Evolutionary conservation across 495 filamentous ascomycete genomes (phyloP), one percentile per base, ranked within the genome.

Genomic region (Acidiella bohemica): DNA sequence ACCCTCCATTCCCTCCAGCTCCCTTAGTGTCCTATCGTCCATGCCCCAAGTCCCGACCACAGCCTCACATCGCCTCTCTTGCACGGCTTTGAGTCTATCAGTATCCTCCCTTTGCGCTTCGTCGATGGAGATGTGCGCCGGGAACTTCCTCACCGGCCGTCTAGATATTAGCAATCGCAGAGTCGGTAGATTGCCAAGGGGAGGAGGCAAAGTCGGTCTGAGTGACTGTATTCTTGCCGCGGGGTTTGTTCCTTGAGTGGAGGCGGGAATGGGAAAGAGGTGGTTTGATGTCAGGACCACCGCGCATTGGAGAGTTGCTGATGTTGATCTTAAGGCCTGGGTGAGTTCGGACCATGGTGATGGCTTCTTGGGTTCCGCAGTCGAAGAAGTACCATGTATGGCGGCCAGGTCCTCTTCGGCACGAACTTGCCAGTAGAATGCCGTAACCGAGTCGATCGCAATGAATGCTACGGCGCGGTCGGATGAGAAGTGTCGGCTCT

Each of bases 371-470:
- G 30, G 2, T 17, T 28, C 4, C 29, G 13, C 4, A 17, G 10
- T 23, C 14, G 21, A 3, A 57, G 39, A 39, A 21, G 47, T 18
- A 20, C 30, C 26, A 3, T 24, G 19, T 18, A 41, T 26, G 14
- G 33, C 26, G 54, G 27, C 64, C 55, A 17, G 62, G 53, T 70
- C 70, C 8, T 61, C 59, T 5, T 58, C 57, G 10, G 71, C 50
- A 26, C 67, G 65, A 24, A 71, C 67, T 50, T 70, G 65, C 68
- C 71, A 76, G 49, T 68, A 59, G 50, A 78, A 81, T 4, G 73
- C 66, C 23, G 61, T 68, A 11, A 63, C 63, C 42, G 66, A 66
- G 48, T 73, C 71, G 5, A 81, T 48, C 16, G 71, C 47, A 8
- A 81, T 52, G 32, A 67, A 56, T 23, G 65, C 62, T 11, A 81